Evolutionary conservation across 306 rosid species (phyloP).

Genomic region (Cucumis sativus): DNA sequence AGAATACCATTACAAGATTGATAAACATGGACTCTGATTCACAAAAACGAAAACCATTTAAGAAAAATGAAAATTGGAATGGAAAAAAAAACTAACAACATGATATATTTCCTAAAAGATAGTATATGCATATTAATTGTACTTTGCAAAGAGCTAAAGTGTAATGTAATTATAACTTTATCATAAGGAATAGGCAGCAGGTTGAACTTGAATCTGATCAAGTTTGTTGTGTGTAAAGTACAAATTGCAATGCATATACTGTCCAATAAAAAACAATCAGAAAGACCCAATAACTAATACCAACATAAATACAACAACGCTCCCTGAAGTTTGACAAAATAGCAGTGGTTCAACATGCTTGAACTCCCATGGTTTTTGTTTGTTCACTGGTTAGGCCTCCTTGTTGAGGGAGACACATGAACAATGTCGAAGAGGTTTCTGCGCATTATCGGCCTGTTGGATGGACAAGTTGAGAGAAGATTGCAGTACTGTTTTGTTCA

Average conservation of each 20-base stretch:
- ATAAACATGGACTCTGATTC: background rate
- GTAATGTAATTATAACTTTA: background rate
- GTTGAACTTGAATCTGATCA: slow-evolving; percentile 6
- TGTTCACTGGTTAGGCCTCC: background rate
- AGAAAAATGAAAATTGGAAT: background rate
- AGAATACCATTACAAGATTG: background rate
- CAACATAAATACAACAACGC: slow-evolving; percentile 3
- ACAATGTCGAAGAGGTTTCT: background rate
- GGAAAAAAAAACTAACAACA: background rate
- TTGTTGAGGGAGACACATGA: background rate
- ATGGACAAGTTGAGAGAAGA: slow-evolving; percentile 39
- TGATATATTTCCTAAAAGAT: background rate
- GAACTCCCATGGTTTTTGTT: background rate
- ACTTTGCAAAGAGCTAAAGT: background rate
- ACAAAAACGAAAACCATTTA: background rate
- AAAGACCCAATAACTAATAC: slow-evolving; percentile 3
- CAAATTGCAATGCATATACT: slow-evolving; percentile 4
- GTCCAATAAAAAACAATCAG: slow-evolving; percentile 4
- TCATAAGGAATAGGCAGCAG: slow-evolving; percentile 10
- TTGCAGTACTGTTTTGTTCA: slow-evolving; percentile 8
- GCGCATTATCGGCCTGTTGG: slow-evolving; percentile 24
- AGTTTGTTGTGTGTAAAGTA: slow-evolving; percentile 1
- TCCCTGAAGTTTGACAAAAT: slow-evolving; percentile 7
- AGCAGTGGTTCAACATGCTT: slow-evolving; percentile 3
- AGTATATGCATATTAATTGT: background rate